Conservation (phyloP, 2,329 filamentous ascomycete genomes). For the Claviceps spartinae region DNA sequence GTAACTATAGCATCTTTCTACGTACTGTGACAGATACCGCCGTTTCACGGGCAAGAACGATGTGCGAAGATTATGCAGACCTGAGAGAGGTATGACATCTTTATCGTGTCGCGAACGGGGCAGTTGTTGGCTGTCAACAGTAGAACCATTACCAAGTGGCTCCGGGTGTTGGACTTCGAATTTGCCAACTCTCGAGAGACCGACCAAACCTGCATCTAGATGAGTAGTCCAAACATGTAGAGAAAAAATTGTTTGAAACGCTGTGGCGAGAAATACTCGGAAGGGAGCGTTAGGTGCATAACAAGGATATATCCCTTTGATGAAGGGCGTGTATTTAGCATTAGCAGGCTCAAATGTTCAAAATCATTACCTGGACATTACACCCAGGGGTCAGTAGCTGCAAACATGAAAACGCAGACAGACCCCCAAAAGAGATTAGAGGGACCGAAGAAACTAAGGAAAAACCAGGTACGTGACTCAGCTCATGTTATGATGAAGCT, state of each 20-base stretch:
- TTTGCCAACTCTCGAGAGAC: too few relatives aligned
- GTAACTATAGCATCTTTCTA: neutral
- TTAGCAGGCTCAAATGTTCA: neutral
- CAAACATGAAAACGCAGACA: neutral
- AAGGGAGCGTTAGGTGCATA: neutral
- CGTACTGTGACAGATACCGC: neutral
- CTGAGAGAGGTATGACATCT: neutral
- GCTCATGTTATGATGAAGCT: neutral
- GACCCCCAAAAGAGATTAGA: neutral
- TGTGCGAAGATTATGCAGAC: neutral
- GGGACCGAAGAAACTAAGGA: too few relatives aligned
- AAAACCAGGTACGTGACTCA: constrained; percentile 4
- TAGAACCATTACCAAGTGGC: neutral
- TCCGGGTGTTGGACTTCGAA: neutral
- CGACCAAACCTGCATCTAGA: too few relatives aligned
- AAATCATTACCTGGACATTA: neutral
- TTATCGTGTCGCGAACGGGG: neutral
- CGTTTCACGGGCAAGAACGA: neutral
- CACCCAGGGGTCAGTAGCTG: neutral
- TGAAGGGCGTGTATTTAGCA: neutral
- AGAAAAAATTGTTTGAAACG: too few relatives aligned
- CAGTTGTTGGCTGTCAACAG: neutral
- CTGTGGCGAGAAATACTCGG: neutral
- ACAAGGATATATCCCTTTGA: neutral
- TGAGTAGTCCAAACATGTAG: neutral